Evolutionary conservation across 345 rosid genomes (phyloP).

Genomic region (Linum usitatissimum): DNA sequence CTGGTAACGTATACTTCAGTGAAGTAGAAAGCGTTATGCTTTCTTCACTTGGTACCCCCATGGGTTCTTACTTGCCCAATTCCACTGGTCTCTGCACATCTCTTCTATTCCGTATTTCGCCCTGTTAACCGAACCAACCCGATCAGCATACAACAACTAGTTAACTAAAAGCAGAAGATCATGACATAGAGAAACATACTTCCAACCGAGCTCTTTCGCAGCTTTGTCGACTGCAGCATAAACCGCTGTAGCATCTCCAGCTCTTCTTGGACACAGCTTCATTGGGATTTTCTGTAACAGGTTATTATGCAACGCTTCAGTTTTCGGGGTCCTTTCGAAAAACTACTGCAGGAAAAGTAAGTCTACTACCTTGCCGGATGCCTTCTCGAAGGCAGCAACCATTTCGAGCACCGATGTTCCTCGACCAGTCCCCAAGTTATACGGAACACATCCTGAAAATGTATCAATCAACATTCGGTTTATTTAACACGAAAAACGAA

Average conservation of each 20-base stretch:
- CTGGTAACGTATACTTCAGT: background rate
- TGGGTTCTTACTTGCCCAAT: constrained; percentile 79
- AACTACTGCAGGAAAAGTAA: background rate
- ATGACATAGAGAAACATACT: constrained; percentile 32
- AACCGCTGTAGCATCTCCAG: constrained; percentile 89
- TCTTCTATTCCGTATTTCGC: constrained; percentile 79
- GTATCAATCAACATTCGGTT: background rate
- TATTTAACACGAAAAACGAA: background rate
- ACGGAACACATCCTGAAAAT: constrained; percentile 66
- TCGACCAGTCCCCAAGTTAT: constrained; percentile 77
- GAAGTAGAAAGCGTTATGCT: background rate
- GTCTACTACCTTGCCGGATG: constrained; percentile 63
- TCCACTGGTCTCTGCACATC: constrained; percentile 98
- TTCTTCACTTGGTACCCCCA: constrained; percentile 63
- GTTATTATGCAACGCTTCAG: background rate
- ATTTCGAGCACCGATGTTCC: constrained; percentile 91
- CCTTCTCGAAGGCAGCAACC: constrained; percentile 90
- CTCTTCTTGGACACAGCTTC: constrained; percentile 71
- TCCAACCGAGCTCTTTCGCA: constrained; percentile 81
- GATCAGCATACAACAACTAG: background rate
- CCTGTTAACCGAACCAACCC: constrained; percentile 28
- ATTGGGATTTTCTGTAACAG: constrained; percentile 65
- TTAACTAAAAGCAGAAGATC: constrained; percentile 1
- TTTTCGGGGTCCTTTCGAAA: background rate
- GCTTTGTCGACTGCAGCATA: constrained; percentile 74